Evolutionary conservation across 1,284 basidiomycete genomes (phyloP).

Genomic region (Microstroma glucosiphilum): DNA sequence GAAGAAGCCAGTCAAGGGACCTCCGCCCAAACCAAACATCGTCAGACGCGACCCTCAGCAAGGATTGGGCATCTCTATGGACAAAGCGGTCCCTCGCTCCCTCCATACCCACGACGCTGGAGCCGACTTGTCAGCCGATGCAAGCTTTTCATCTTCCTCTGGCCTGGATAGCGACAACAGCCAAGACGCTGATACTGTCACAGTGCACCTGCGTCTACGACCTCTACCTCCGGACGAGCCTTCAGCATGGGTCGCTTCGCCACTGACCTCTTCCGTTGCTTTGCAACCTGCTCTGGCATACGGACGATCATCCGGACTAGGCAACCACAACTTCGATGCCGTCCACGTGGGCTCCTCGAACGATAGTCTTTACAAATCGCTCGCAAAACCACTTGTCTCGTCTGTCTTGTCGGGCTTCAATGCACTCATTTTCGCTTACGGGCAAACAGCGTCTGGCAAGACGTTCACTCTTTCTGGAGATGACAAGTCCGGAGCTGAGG

Average conservation of each 20-base stretch:
- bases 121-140: slow-evolving; percentile 9
- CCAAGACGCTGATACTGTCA: background rate
- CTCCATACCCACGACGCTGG: slow-evolving; percentile 1
- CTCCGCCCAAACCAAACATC: background rate
- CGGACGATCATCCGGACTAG: slow-evolving; percentile 12
- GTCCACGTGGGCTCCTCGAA: slow-evolving; percentile 77
- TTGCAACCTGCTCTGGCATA: slow-evolving; percentile 27
- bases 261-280: slow-evolving; percentile 22
- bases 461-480: slow-evolving; percentile 37
- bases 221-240: slow-evolving; percentile 29
- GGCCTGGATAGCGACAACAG: background rate
- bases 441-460: slow-evolving; percentile 51
- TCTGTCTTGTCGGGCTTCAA: slow-evolving; percentile 44
- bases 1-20: background rate
- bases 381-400: slow-evolving; percentile 73
- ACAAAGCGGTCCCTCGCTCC: background rate
- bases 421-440: slow-evolving; percentile 45
- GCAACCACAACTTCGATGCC: slow-evolving; percentile 56
- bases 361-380: slow-evolving; percentile 72
- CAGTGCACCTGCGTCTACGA: slow-evolving; percentile 17
- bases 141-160: slow-evolving; percentile 13
- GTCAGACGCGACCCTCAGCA: background rate
- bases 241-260: slow-evolving; percentile 36
- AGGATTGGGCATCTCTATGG: background rate
- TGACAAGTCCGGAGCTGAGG: slow-evolving; percentile 53